Percentiles rank a stretch among this genome's conserved stretches.
These are phyloP conservation scores for Kodamaea jinghongensis DNA, from an alignment of 805 yeast species.

Conservation along the genomic window DNA sequence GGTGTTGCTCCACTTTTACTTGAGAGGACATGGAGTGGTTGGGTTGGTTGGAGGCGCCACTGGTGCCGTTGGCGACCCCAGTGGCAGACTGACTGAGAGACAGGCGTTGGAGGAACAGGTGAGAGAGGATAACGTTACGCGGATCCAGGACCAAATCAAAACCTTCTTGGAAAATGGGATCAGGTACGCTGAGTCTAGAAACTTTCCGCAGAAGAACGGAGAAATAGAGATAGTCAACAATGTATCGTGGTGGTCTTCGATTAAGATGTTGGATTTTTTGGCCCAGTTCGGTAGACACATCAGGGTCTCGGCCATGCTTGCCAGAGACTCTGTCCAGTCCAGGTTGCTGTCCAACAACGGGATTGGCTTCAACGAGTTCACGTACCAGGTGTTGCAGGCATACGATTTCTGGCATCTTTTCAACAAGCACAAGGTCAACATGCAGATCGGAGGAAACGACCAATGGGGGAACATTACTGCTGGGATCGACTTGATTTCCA, in stretches of 20 bases:
- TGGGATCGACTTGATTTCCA: constrained; percentile 80
- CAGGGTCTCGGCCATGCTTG: constrained; percentile 82
- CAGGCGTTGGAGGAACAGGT: constrained; percentile 49
- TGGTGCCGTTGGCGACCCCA: constrained; percentile 94
- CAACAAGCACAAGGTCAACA: constrained; percentile 51
- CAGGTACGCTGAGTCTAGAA: constrained; percentile 56
- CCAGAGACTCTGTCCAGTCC: constrained; percentile 80
- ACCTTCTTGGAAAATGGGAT: constrained; percentile 60
- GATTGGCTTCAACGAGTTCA: constrained; percentile 89
- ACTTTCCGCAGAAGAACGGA: constrained; percentile 26
- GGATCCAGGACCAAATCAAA: constrained; percentile 61
- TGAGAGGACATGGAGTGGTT: constrained; percentile 81
- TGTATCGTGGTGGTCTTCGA: constrained; percentile 79
- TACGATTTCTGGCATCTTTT: constrained; percentile 86
- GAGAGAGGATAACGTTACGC: constrained; percentile 53
- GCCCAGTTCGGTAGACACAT: constrained; percentile 74
- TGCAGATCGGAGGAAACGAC: constrained; percentile 95
- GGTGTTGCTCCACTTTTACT: constrained; percentile 76
- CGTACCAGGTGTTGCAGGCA: constrained; percentile 91
- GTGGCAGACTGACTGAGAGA: constrained; percentile 83
- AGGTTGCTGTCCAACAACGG: constrained; percentile 70
- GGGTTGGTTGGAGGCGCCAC: constrained; percentile 95
- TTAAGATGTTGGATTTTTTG: constrained; percentile 75
- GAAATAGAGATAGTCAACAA: constrained; percentile 62
- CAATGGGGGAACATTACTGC: constrained; percentile 99